phyloP scores from a whole-genome alignment of 139 green algal genomes.

The Eudorina sp. region DNA sequence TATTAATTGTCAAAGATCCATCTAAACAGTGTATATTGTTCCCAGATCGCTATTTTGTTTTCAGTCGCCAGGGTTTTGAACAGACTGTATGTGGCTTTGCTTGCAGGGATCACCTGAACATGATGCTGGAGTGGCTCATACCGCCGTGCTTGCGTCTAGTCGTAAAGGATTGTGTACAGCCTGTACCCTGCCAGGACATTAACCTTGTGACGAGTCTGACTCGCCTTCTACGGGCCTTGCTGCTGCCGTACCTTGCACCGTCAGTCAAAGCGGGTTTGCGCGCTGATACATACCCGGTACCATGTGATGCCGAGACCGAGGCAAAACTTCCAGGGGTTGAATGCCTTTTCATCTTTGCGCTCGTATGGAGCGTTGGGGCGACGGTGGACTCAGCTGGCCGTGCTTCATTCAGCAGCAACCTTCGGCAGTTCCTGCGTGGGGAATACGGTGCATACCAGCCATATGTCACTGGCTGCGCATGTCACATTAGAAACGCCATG shows the following conservation, averaged over 20 bases:
- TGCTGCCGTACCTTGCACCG: conserved; percentile 55
- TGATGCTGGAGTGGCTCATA: conserved; percentile 75
- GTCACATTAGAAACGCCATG: conserved; percentile 24
- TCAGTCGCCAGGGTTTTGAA: no score
- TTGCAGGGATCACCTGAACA: conserved; percentile 54
- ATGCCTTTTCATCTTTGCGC: conserved; percentile 67
- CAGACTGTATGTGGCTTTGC: no score
- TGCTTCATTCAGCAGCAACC: conserved; percentile 13
- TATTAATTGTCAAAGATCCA: no score
- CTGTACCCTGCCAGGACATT: conserved; percentile 58
- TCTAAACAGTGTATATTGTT: no score
- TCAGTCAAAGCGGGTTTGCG: no score
- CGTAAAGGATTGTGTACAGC: conserved; percentile 45
- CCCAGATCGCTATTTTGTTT: no score
- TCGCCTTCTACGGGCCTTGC: conserved; percentile 55
- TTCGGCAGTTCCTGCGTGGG: conserved; percentile 46
- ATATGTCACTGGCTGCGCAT: conserved; percentile 21
- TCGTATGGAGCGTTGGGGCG: conserved; percentile 74
- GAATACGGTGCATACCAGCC: conserved; percentile 49
- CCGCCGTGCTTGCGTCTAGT: conserved; percentile 73
- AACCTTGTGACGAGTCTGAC: conserved; percentile 64
- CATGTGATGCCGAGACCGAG: background rate
- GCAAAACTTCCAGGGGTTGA: conserved; percentile 42
- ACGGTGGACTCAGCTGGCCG: conserved; percentile 65
- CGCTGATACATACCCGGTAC: background rate